Evolutionary conservation across 768 basidiomycete species (phyloP).

Genomic region (Daedaleopsis nitida): DNA sequence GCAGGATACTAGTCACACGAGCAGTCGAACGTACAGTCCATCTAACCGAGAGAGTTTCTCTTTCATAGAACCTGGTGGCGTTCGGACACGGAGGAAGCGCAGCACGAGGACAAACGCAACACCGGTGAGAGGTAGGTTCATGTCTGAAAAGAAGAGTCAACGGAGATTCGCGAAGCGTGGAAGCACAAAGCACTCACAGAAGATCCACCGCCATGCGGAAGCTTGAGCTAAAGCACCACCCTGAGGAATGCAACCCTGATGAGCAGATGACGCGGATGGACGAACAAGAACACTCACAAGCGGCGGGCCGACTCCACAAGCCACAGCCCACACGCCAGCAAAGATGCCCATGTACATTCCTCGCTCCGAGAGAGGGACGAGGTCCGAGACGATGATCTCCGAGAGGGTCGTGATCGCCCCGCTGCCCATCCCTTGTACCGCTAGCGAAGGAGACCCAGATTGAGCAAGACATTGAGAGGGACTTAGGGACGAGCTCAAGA

Average conservation of each 20-base stretch:
- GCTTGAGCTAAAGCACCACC: conserved; percentile 29
- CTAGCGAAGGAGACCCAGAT: conserved; percentile 2
- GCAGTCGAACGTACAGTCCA: too few species aligned
- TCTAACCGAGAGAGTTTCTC: conserved; percentile 20
- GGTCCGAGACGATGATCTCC: conserved; percentile 39
- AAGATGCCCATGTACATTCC: conserved; percentile 30
- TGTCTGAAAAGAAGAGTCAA: neutral
- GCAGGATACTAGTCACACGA: neutral
- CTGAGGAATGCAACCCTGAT: neutral
- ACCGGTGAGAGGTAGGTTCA: conserved; percentile 10
- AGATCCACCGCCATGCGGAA: conserved; percentile 20
- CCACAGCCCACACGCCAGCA: conserved; percentile 24
- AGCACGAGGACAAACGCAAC: conserved; percentile 8
- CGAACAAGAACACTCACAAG: conserved; percentile 12
- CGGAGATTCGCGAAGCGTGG: too few species aligned
- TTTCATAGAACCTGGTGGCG: conserved; percentile 22
- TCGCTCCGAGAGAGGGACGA: conserved; percentile 41
- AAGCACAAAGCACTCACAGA: conserved; percentile 12
- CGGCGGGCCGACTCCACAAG: conserved; percentile 30
- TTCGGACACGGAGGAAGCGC: conserved; percentile 14
- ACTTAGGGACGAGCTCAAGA: too few species aligned
- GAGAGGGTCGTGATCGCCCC: conserved; percentile 31
- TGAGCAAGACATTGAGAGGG: too few species aligned
- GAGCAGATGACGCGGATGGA: too few species aligned
- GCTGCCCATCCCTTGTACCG: conserved; percentile 37